Evolutionary conservation across 805 yeast species (phyloP).

Genomic region (Ogataea henricii): DNA sequence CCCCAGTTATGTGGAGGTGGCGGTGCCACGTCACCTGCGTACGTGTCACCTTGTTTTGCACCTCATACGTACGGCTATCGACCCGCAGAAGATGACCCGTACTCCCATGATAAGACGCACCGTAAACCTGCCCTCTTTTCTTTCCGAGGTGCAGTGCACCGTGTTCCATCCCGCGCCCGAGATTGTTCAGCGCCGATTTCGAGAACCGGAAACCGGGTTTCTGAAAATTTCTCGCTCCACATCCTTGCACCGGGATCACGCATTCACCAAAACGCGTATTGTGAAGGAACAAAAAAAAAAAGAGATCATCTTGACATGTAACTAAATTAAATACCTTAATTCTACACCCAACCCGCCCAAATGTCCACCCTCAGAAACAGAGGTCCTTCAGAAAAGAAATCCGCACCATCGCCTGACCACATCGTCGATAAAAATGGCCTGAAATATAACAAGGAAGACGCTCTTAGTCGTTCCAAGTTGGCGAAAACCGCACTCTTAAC

Average conservation of each 20-base stretch:
- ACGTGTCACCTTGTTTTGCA: background rate
- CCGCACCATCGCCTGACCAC: background rate
- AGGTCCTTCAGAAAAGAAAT: background rate
- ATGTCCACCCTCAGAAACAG: constrained; percentile 6
- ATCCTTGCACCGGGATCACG: constrained; percentile 3
- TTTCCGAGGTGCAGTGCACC: no score
- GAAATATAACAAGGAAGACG: constrained; percentile 25
- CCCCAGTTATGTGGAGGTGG: constrained; percentile 3
- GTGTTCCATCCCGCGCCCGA: background rate
- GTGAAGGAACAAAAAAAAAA: background rate
- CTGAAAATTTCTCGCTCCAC: no score
- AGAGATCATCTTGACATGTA: background rate
- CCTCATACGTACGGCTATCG: background rate
- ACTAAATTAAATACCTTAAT: no score
- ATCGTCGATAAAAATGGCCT: constrained; percentile 15
- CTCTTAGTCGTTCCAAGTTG: constrained; percentile 18
- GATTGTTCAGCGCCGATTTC: background rate
- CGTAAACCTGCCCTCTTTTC: no score
- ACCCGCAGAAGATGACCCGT: no score
- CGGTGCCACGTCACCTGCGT: background rate
- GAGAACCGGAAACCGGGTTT: no score
- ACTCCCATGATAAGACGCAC: no score
- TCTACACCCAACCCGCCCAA: no score
- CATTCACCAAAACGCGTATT: background rate
- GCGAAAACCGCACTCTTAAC: constrained; percentile 24